Base-by-base conservation (phyloP, 1,284 basidiomycete species). In the Ceratobasidium sp. region DNA sequence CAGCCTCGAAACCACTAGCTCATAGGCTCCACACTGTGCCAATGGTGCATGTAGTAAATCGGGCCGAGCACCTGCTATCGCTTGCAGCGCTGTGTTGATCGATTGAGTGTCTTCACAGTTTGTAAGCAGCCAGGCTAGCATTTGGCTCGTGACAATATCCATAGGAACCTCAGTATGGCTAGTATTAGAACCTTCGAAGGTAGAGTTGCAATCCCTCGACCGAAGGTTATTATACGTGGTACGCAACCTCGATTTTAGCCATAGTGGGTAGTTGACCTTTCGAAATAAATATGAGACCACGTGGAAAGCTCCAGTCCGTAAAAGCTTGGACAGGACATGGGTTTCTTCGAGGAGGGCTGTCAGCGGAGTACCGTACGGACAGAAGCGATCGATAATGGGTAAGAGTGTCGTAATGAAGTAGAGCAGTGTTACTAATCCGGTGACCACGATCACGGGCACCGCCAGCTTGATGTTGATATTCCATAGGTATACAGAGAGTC, bases 61-160 rank as follows among this genome's bases (percentile, higher is more conserved):
- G 2, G 3, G 30, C 1, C 35, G 48, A 7, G 67, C 52, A 3
- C 67, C 67, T 10, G 67, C 50, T 20, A 69, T 57, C 16, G 67
- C 50, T 7, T 55, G 67, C 6, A 69, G 52, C 12, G 52, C 67
- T 41, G 38, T 14, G 33, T 57, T 35, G 12, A 69, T 35, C 1
- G 67, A 69, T 6, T 16, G 35, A 23, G 67, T 10, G n/a, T 52
- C 52, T 12, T 69, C 67, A 12, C 67, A 52, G 35, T 69, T 69
- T 14, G 27, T 3, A 5, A 69, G 12, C n/a, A 69, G 20, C 67
- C 67, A 69, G 5, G 67, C 67, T 1, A 69, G 30, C 48, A 54
- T 69, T 20, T 55, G 50, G 52, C 67, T 69, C 4, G 68, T 71
- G 20, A 55, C 54, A 12, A 7, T 41, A 48, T 71, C 68, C 68